Evolutionary conservation across 179 eudicot species (phyloP).

Genomic region (Silene coronaria): DNA sequence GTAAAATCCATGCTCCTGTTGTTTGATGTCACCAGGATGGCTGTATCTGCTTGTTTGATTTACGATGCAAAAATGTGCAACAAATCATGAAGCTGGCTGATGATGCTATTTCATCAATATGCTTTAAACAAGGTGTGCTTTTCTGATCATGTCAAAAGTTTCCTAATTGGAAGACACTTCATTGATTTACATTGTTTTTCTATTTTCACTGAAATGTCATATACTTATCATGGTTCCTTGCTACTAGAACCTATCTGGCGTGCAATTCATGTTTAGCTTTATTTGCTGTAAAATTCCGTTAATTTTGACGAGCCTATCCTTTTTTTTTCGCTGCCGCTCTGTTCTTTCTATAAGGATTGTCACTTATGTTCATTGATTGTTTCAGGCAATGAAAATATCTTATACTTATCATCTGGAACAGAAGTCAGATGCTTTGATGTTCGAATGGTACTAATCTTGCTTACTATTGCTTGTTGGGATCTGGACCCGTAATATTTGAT

Average conservation of each 20-base stretch:
- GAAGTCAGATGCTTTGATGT: constrained; percentile 71
- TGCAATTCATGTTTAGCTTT: background rate
- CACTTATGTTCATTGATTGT: constrained; percentile 16
- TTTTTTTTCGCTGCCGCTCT: background rate
- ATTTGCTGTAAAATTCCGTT: background rate
- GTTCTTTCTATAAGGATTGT: background rate
- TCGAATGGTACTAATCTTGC: constrained; percentile 45
- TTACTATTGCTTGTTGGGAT: constrained; percentile 5
- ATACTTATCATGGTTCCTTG: too few species aligned
- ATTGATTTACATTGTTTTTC: background rate
- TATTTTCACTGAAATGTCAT: background rate
- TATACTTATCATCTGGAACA: constrained; percentile 68
- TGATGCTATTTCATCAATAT: constrained; percentile 64
- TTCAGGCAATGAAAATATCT: constrained; percentile 69
- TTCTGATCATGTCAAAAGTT: background rate
- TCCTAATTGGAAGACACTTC: background rate
- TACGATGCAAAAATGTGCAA: constrained; percentile 75
- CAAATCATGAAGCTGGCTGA: constrained; percentile 47
- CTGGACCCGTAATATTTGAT: background rate
- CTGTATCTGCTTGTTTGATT: constrained; percentile 70
- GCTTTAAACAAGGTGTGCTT: constrained; percentile 67
- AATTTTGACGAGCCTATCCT: background rate
- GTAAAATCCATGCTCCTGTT: constrained; percentile 12
- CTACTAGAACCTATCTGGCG: background rate
- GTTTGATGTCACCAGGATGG: constrained; percentile 58